Percentiles rank a stretch among this genome's conserved stretches.
Evolutionary conservation across 768 basidiomycete species (phyloP).

Genomic region (Mycena rosella): DNA sequence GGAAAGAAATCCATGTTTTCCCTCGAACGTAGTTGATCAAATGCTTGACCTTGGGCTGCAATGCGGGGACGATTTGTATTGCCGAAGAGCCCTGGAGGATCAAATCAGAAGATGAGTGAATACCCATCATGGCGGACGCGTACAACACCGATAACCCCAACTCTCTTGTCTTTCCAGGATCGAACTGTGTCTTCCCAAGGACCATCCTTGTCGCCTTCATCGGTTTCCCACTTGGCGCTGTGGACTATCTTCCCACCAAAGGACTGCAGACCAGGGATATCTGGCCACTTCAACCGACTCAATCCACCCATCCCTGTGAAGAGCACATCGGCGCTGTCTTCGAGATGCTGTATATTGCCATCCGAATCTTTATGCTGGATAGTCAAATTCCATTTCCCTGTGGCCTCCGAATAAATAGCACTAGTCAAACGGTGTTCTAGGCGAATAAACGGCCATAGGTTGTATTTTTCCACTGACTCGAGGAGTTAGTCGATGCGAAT

Average conservation of each 20-base stretch:
- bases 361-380: slow-evolving; percentile 50
- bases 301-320: slow-evolving; percentile 66
- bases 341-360: slow-evolving; percentile 56
- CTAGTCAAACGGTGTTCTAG: slow-evolving; percentile 66
- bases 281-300: slow-evolving; percentile 76
- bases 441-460: slow-evolving; percentile 65
- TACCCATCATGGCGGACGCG: slow-evolving; percentile 34
- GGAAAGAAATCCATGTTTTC: slow-evolving; percentile 67
- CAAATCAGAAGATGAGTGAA: not conserved
- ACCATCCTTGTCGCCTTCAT: slow-evolving; percentile 46
- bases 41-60: slow-evolving; percentile 65
- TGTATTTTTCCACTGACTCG: slow-evolving; percentile 62
- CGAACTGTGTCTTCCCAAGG: slow-evolving; percentile 59
- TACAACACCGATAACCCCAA: slow-evolving; percentile 74
- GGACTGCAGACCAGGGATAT: slow-evolving; percentile 66
- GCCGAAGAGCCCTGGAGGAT: slow-evolving; percentile 68
- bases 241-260: slow-evolving; percentile 74
- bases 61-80: slow-evolving; percentile 69
- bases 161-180: slow-evolving; percentile 64
- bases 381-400: slow-evolving; percentile 69
- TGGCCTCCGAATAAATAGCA: slow-evolving; percentile 62
- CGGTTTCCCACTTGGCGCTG: slow-evolving; percentile 71
- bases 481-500: not conserved
- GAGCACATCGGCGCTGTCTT: slow-evolving; percentile 68
- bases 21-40: slow-evolving; percentile 70